Base-by-base conservation (phyloP, 805 yeast genomes). In the Lipomyces lipofer region DNA sequence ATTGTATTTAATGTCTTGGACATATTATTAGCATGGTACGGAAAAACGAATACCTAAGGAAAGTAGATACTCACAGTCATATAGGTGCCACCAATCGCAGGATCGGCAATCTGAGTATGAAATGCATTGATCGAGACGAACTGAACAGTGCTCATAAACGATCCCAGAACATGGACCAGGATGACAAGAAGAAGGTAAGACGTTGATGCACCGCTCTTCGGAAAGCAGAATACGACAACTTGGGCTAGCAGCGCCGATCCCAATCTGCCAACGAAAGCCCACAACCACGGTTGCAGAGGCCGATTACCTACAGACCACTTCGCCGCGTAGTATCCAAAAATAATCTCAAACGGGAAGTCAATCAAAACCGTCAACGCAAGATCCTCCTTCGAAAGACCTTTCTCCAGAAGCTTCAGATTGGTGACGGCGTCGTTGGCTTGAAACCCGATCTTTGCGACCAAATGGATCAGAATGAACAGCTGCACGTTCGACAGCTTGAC, bases 371-470 rank as follows among this genome's bases (percentile, higher is more conserved):
- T 88, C 19, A 94, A 80, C 1, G 98, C 95, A 36, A 94, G 73
- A 67, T 94, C 98, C 69, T 94, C 99, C 67, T 91, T 88, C 36
- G 94, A 83, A 43, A 94, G 82, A 0, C 99, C 99, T 65, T 85
- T 85, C 67, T 94, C 99, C 4, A 94, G 73, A 21, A 94, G 75
- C 68, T 92, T 94, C 63, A 94, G 78, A 67, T 92, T 92, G 0
- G 98, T 94, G 27, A 95, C 97, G 6, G 94, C 90, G 70, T 94
- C 99, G 66, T 91, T 94, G 27, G 91, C 96, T 67, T 91, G 97
- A 70, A 94, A 94, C 1, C 96, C 98, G 54, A 92, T 77, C 66
- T 94, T 94, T 35, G 95, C 84, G 9, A 89, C 69, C 40, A 94
- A 69, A 65, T 90, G 91, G 7, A 94, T 80, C 1, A 83, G 60